A percentile compares a stretch with the other conserved stretches of the same genome.
Evolutionary conservation across 768 basidiomycete species (phyloP).

Genomic region (Mycena rosella): DNA sequence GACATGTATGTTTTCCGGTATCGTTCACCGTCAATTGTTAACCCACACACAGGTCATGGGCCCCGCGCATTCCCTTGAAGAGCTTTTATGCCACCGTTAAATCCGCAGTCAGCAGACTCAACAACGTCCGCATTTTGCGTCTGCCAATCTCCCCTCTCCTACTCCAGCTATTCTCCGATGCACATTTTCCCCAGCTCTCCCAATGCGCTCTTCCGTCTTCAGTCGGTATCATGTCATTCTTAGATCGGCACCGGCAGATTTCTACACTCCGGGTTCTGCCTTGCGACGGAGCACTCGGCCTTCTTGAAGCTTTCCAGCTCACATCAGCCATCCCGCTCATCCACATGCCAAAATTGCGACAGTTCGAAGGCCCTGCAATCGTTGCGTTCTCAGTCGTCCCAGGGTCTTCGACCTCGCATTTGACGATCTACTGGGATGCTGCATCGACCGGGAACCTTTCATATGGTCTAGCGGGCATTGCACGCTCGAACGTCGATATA

Average conservation of each 20-base stretch:
- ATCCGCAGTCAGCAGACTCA: not conserved
- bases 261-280: too few relatives aligned
- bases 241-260: not conserved
- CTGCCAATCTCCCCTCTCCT: not conserved
- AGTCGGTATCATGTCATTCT: not conserved
- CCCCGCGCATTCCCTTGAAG: not conserved
- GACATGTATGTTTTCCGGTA: constrained; percentile 7
- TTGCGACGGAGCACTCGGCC: too few relatives aligned
- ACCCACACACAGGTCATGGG: not conserved
- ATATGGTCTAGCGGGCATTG: not conserved
- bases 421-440: constrained; percentile 14
- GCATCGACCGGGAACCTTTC: not conserved
- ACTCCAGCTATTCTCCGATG: not conserved
- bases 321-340: not conserved
- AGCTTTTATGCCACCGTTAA: not conserved
- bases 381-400: constrained; percentile 14
- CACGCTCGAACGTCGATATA: constrained; percentile 4
- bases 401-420: not conserved
- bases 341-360: constrained; percentile 9
- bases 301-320: not conserved
- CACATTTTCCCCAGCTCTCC: constrained; percentile 10
- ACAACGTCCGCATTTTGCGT: not conserved
- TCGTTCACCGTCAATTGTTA: not conserved
- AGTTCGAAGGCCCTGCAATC: constrained; percentile 2
- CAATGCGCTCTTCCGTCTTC: constrained; percentile 10